Percentiles rank a stretch among this genome's conserved stretches.
Evolutionary conservation across 257 asterid genomes (phyloP).

Genomic region (Solanum appendiculatum): DNA sequence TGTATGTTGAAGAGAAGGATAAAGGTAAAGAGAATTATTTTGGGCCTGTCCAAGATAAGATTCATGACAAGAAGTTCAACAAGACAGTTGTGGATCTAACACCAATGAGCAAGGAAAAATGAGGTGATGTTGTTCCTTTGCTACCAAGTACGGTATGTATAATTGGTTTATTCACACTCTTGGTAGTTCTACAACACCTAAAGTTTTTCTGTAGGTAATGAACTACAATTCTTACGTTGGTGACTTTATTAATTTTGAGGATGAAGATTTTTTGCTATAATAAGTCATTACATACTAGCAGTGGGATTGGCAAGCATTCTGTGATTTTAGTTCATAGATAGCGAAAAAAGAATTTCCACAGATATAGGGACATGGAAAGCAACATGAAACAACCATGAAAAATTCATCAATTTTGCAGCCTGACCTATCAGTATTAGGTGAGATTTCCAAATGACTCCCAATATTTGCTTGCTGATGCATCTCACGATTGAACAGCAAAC

Average conservation of each 20-base stretch:
- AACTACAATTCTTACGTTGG: not conserved
- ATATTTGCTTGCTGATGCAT: conserved; percentile 19
- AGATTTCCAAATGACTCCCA: conserved; percentile 21
- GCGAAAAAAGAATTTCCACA: not conserved
- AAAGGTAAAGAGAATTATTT: not conserved
- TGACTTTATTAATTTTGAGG: not conserved
- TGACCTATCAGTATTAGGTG: conserved; percentile 47
- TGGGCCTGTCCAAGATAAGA: not conserved
- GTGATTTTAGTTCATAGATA: not conserved
- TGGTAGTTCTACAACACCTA: not conserved
- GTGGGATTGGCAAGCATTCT: not conserved
- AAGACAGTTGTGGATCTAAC: not conserved
- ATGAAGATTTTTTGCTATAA: not conserved
- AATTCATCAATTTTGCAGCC: conserved; percentile 7
- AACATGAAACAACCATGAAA: not conserved
- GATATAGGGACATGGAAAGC: not conserved
- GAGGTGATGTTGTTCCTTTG: not conserved
- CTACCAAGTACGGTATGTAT: not conserved
- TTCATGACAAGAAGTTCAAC: not conserved
- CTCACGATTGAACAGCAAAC: conserved; percentile 27
- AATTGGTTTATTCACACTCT: not conserved
- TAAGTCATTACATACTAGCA: not conserved
- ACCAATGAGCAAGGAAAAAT: not conserved
- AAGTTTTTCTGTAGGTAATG: not conserved
- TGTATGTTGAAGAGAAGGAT: not conserved